phyloP scores from a whole-genome alignment of 2,329 filamentous ascomycete genomes.

The Leptographium procerum region DNA sequence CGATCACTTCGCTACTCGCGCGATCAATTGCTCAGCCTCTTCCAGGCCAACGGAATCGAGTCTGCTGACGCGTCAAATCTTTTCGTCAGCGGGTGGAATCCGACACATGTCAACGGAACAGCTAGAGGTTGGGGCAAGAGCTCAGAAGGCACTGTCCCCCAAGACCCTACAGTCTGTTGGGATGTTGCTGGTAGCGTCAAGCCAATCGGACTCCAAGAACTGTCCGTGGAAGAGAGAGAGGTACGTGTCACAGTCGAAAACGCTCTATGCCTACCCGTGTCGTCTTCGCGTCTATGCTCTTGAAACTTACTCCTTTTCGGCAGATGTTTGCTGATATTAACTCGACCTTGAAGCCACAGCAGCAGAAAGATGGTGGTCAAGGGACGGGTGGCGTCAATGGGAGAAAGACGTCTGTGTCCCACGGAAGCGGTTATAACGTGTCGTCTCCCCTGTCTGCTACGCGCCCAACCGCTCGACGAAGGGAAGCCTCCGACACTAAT shows the following conservation, averaged over 20 bases:
- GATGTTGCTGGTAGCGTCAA: slow-evolving; percentile 57
- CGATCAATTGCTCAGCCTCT: slow-evolving; percentile 69
- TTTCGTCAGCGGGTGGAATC: slow-evolving; percentile 70
- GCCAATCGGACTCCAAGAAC: slow-evolving; percentile 61
- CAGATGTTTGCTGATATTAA: slow-evolving; percentile 86
- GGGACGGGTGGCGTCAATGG: slow-evolving; percentile 44
- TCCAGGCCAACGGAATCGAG: slow-evolving; percentile 36
- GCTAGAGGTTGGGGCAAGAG: slow-evolving; percentile 65
- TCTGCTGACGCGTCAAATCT: slow-evolving; percentile 49
- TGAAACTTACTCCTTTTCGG: background rate
- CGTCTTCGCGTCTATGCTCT: background rate
- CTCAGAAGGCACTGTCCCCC: slow-evolving; percentile 59
- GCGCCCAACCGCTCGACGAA: slow-evolving; percentile 66
- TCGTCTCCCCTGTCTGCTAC: slow-evolving; percentile 61
- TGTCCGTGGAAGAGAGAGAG: slow-evolving; percentile 52
- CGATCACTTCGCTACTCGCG: slow-evolving; percentile 58
- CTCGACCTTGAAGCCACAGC: slow-evolving; percentile 78
- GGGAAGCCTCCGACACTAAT: slow-evolving; percentile 67
- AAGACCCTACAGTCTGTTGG: slow-evolving; percentile 91
- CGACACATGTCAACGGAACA: slow-evolving; percentile 56
- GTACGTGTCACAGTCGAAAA: slow-evolving; percentile 27
- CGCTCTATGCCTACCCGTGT: background rate
- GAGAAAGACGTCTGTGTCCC: slow-evolving; percentile 75
- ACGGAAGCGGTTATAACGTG: slow-evolving; percentile 55
- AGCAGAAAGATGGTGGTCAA: slow-evolving; percentile 57